Conservation (phyloP, 768 basidiomycete species). For the Russula brevipes region DNA sequence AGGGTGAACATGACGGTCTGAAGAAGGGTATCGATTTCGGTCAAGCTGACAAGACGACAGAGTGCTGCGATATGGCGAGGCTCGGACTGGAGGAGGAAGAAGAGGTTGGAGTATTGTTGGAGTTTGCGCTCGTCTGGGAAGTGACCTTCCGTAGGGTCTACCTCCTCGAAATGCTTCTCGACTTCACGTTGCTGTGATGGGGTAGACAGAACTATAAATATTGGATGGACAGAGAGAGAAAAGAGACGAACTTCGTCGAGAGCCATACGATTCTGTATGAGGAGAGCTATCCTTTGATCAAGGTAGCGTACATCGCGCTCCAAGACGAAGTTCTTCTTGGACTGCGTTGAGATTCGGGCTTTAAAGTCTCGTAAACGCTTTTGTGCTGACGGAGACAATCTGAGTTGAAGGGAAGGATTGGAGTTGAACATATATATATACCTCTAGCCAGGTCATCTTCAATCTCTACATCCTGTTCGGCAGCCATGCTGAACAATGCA, state of each 20-base stretch:
- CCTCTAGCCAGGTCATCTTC: slow-evolving; percentile 95
- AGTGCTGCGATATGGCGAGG: slow-evolving; percentile 95
- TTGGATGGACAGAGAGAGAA: background rate
- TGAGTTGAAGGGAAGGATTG: slow-evolving; percentile 7
- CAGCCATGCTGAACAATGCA: slow-evolving; percentile 94
- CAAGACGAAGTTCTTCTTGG: slow-evolving; percentile 99
- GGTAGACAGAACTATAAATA: slow-evolving; percentile 16
- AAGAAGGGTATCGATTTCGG: slow-evolving; percentile 97
- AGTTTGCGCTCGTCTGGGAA: slow-evolving; percentile 92
- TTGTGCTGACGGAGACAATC: slow-evolving; percentile 59
- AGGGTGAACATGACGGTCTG: slow-evolving; percentile 99
- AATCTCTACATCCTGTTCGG: slow-evolving; percentile 96
- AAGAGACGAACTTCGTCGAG: slow-evolving; percentile 70
- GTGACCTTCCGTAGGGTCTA: slow-evolving; percentile 86
- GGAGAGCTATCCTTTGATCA: slow-evolving; percentile 91
- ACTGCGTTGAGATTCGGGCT: slow-evolving; percentile 94
- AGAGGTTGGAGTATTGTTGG: slow-evolving; percentile 96
- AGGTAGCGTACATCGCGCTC: slow-evolving; percentile 98
- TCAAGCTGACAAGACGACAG: slow-evolving; percentile 91
- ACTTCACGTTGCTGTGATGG: slow-evolving; percentile 81
- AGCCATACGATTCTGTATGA: slow-evolving; percentile 98
- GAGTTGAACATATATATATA: slow-evolving; percentile 40
- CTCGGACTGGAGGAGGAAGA: slow-evolving; percentile 97
- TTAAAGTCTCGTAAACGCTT: slow-evolving; percentile 95
- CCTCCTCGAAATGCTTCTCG: slow-evolving; percentile 91